These are phyloP conservation scores for Rubia balearica DNA, from an alignment of 305 asterid genomes.

Conservation along the genomic window DNA sequence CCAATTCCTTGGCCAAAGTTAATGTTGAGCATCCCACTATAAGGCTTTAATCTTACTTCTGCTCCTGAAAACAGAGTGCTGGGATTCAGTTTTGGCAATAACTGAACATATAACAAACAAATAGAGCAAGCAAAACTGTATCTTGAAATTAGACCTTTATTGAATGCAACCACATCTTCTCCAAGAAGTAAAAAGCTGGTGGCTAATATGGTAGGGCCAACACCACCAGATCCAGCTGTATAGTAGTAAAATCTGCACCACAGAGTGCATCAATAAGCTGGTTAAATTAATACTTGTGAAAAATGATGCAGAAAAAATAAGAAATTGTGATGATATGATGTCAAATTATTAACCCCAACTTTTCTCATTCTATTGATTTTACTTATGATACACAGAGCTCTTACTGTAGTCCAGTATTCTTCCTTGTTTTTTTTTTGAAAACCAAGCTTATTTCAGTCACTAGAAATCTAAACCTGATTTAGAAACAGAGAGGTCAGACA, in stretches of 20 bases:
- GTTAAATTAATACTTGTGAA: not conserved
- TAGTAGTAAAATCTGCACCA: slow-evolving; percentile 75
- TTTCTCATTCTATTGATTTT: not conserved
- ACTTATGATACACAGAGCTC: not conserved
- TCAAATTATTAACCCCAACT: not conserved
- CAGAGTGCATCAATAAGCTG: slow-evolving; percentile 4
- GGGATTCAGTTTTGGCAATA: slow-evolving; percentile 11
- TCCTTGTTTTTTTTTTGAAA: not conserved
- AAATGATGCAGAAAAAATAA: not conserved
- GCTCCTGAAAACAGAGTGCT: slow-evolving; percentile 42
- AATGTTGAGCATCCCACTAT: slow-evolving; percentile 80
- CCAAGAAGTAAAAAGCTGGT: slow-evolving; percentile 93
- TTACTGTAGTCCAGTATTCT: not conserved
- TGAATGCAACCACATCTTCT: slow-evolving; percentile 86
- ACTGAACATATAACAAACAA: not conserved
- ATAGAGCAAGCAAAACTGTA: not conserved
- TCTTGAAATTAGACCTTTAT: slow-evolving; percentile 47
- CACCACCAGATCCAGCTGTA: slow-evolving; percentile 97
- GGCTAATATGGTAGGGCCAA: slow-evolving; percentile 85
- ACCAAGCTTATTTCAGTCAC: not conserved
- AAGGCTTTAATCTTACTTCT: slow-evolving; percentile 67
- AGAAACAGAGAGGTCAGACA: not conserved
- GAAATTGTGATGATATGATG: not conserved
- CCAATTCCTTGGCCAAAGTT: slow-evolving; percentile 85
- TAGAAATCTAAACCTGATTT: not conserved